phyloP scores from a whole-genome alignment of 202 grass and related monocot genomes.

The Schoenoplectus triqueter region DNA sequence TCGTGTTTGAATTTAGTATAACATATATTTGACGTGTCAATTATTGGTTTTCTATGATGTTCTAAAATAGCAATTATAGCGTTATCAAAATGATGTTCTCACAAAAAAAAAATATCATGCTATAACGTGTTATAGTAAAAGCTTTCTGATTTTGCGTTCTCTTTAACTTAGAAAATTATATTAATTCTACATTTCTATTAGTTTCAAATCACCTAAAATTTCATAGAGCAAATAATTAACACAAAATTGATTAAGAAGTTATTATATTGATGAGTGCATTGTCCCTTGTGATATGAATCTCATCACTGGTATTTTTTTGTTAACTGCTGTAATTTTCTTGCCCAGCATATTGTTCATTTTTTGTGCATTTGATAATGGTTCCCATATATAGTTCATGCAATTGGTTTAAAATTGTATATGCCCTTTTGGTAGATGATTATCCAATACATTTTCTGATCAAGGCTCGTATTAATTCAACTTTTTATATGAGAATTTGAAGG shows the following conservation, averaged over 20 bases:
- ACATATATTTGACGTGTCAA: not conserved
- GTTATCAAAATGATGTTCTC: no score
- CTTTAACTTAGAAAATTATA: no score
- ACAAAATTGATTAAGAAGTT: slow-evolving; percentile 56
- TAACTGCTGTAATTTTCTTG: not conserved
- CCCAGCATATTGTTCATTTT: no score
- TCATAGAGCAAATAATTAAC: slow-evolving; percentile 57
- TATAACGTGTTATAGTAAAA: no score
- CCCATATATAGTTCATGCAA: no score
- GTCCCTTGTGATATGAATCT: slow-evolving; percentile 98
- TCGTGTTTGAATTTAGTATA: not conserved
- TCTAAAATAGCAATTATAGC: no score
- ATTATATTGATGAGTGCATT: slow-evolving; percentile 93
- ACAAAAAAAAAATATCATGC: no score
- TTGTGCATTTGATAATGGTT: no score
- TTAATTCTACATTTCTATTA: not conserved
- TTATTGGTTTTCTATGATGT: not conserved
- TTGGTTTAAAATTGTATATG: no score
- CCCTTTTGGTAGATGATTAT: not conserved
- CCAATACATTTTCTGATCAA: not conserved
- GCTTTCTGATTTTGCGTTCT: no score
- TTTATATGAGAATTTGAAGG: not conserved
- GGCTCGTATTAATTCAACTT: not conserved
- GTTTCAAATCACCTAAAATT: slow-evolving; percentile 65
- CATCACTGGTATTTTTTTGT: slow-evolving; percentile 66